Evolutionary conservation across 768 basidiomycete genomes (phyloP), one percentile per base, ranked within the genome.

Genomic region (Naganishia randhawae): DNA sequence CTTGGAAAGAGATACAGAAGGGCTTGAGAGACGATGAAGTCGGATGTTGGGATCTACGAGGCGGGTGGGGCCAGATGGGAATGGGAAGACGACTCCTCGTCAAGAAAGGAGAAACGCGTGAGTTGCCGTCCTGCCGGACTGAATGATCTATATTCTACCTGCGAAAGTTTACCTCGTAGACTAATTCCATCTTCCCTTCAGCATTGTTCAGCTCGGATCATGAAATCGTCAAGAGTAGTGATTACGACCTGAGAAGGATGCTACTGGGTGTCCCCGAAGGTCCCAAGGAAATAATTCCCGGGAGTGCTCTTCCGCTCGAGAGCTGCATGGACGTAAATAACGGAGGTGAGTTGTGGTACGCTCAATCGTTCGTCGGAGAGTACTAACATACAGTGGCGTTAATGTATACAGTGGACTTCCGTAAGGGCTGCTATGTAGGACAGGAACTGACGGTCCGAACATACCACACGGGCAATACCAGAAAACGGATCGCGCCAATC

Each of bases 361-460:
- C 29, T 6, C 61, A 45, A 4, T 25, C 4, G 14, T 19, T 42
- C 16, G 42, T 42, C 11, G 17, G 13, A 50, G 11, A 29, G 10
- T 16, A 5, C 8, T 31, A 10, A 22, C 14, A 57, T 3, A 53
- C 32, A 29, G 7, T 27, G n/a, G 13, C 50, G 4, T 50, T 9
- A 0, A 16, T 9, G 45, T 33, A 9, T 32, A 17, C 71, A 89
- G 94, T 98, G 77, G 92, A 97, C 80, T 97, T 96, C 79, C 84
- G 91, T 66, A 99, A 99, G 81, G 96, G 96, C 2, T 99, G 96
- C 77, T 98, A 97, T 76, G 88, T 98, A 6, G 96, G 96, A 10
- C 96, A 99, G 83, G 96, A 98, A 75, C 83, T 98, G 45, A 97
- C 94, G 0, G 94, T 96, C 7, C 86, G 96, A 62, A 97, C 95